A percentile compares a stretch with the other conserved stretches of the same genome.
These are phyloP conservation scores for Blastomyces silverae DNA, from an alignment of 2,329 filamentous ascomycete species.

Conservation along the genomic window DNA sequence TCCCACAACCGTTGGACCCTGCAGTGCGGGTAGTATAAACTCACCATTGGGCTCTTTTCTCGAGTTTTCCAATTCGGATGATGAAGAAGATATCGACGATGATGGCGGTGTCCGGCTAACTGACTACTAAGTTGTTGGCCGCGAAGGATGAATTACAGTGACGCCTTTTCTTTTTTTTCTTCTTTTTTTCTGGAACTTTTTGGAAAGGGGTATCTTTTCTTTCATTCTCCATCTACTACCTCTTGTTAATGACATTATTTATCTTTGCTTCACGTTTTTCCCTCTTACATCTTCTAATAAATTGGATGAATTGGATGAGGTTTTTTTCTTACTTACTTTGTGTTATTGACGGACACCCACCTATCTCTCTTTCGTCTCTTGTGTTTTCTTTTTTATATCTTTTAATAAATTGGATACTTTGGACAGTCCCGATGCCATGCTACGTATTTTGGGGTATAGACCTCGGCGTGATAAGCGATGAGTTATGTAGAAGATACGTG, in stretches of 20 bases:
- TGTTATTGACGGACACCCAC: too few species aligned
- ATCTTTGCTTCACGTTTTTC: not conserved
- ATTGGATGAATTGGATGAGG: too few species aligned
- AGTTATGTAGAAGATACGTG: not conserved
- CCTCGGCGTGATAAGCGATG: not conserved
- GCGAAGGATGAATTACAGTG: not conserved
- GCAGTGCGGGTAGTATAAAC: not conserved
- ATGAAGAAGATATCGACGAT: slow-evolving; percentile 10
- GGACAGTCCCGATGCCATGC: not conserved
- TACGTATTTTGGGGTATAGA: not conserved
- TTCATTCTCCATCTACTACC: too few species aligned
- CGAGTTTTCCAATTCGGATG: not conserved
- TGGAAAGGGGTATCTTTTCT: too few species aligned
- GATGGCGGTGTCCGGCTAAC: not conserved
- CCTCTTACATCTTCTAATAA: too few species aligned
- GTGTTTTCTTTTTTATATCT: too few species aligned
- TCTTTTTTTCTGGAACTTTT: not conserved
- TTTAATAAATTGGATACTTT: not conserved
- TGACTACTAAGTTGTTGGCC: not conserved
- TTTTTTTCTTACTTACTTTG: too few species aligned
- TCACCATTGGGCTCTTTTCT: not conserved
- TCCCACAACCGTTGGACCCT: not conserved
- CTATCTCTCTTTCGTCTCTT: too few species aligned
- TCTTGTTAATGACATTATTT: too few species aligned
- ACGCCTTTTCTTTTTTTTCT: not conserved